A percentile compares a stretch with the other conserved stretches of the same genome.
phyloP scores from a whole-genome alignment of 2,329 filamentous ascomycete species.

The Aureobasidium zeae region DNA sequence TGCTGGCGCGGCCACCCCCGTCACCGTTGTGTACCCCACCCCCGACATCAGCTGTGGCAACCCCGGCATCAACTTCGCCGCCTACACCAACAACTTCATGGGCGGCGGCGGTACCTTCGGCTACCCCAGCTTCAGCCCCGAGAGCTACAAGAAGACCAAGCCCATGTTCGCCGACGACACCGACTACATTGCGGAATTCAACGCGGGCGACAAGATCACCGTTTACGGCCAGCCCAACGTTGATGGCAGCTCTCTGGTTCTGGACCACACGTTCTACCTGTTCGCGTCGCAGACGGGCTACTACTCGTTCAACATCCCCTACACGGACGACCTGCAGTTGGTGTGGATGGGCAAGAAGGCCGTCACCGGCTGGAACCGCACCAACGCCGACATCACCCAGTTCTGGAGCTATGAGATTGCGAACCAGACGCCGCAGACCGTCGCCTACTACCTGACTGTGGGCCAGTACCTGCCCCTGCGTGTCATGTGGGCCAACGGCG shows the following conservation, averaged over 20 bases:
- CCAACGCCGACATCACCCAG: constrained; percentile 17
- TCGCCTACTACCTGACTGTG: constrained; percentile 15
- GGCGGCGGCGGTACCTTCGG: constrained; percentile 12
- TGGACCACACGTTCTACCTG: constrained; percentile 19
- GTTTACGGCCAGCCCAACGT: constrained; percentile 1
- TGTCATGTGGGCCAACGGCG: constrained; percentile 17
- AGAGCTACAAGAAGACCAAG: constrained; percentile 10
- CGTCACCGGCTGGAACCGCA: constrained; percentile 15
- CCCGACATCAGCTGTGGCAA: neutral
- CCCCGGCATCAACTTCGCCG: constrained; percentile 10
- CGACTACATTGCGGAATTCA: constrained; percentile 17
- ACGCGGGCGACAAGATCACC: neutral
- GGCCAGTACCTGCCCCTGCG: constrained; percentile 15
- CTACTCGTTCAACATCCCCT: constrained; percentile 18
- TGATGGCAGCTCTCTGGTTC: constrained; percentile 9
- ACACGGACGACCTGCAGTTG: constrained; percentile 17
- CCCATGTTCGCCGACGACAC: constrained; percentile 8
- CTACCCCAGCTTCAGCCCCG: constrained; percentile 16
- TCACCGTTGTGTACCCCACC: constrained; percentile 6
- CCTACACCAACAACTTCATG: constrained; percentile 13
- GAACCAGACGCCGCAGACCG: constrained; percentile 13
- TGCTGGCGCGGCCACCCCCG: constrained; percentile 8
- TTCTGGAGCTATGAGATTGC: constrained; percentile 16
- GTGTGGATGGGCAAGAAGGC: constrained; percentile 18
- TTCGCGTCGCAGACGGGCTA: constrained; percentile 17